Evolutionary conservation across 2,329 filamentous ascomycete genomes (phyloP).

Genomic region (Ascochyta viciae-villosae): DNA sequence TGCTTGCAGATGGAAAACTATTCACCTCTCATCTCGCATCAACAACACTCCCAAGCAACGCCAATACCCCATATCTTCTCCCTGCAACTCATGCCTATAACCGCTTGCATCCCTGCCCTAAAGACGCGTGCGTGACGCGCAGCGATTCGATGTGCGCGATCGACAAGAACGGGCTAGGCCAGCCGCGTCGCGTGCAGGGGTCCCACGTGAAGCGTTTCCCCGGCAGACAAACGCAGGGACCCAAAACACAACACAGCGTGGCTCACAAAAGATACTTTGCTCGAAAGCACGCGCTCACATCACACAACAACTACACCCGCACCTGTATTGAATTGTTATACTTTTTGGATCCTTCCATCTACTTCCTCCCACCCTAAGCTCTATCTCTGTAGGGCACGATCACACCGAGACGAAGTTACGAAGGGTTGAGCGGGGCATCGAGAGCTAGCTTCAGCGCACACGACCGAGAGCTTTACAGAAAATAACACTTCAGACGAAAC

Average conservation of each 20-base stretch:
- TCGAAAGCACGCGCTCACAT: not conserved
- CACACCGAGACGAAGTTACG: not conserved
- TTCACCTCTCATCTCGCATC: not conserved
- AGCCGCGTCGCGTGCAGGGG: constrained; percentile 19
- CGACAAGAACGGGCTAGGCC: not conserved
- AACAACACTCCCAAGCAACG: not conserved
- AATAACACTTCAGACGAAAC: constrained; percentile 1
- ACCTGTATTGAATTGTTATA: not conserved
- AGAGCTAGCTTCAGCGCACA: constrained; percentile 6
- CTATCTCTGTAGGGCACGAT: not conserved
- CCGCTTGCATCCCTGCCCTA: not conserved
- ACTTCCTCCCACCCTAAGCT: not conserved
- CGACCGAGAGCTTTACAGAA: not conserved
- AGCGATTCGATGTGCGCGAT: constrained; percentile 17
- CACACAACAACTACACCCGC: not conserved
- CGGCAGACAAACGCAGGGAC: constrained; percentile 26
- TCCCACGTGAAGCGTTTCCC: constrained; percentile 23
- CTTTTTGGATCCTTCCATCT: not conserved
- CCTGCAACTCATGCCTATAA: not conserved
- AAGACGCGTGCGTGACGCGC: constrained; percentile 4
- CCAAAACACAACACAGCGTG: constrained; percentile 26
- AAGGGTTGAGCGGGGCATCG: constrained; percentile 1
- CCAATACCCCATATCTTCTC: not conserved
- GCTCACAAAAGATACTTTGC: constrained; percentile 2
- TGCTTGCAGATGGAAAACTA: not conserved